A percentile compares a stretch with the other conserved stretches of the same genome.
phyloP scores from a whole-genome alignment of 352 stramenopile species.

The Pseudoperonospora humuli region DNA sequence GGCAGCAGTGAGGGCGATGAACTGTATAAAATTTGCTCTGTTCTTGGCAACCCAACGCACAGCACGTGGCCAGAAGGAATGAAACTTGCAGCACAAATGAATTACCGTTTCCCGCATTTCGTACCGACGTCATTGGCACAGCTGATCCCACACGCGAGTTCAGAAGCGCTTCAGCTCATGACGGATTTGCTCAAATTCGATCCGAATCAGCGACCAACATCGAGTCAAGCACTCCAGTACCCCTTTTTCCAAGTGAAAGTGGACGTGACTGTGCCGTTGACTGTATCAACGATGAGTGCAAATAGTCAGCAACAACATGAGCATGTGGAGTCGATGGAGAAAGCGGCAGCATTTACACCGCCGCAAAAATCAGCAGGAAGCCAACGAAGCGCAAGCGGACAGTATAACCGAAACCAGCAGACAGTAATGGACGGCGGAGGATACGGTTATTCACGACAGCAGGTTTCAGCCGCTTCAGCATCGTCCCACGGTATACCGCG shows the following conservation, averaged over 20 bases:
- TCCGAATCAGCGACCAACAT: conserved; percentile 88
- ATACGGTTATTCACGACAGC: conserved; percentile 37
- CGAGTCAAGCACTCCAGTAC: conserved; percentile 91
- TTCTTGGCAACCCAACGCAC: conserved; percentile 89
- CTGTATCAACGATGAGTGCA: conserved; percentile 43
- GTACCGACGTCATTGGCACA: conserved; percentile 82
- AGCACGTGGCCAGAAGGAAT: conserved; percentile 91
- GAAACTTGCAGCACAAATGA: conserved; percentile 92
- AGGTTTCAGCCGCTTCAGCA: conserved; percentile 5
- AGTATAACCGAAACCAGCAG: conserved; percentile 53
- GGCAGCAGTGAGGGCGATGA: conserved; percentile 95
- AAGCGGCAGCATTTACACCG: conserved; percentile 45
- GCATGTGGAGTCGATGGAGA: conserved; percentile 27
- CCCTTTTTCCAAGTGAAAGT: conserved; percentile 91
- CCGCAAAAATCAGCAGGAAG: conserved; percentile 43
- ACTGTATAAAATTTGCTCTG: conserved; percentile 95
- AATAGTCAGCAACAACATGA: conserved; percentile 49
- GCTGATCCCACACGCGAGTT: conserved; percentile 87
- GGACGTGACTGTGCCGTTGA: conserved; percentile 66
- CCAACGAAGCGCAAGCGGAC: conserved; percentile 33
- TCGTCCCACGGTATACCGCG: conserved; percentile 36
- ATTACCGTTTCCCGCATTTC: conserved; percentile 94
- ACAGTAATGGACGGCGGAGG: conserved; percentile 30
- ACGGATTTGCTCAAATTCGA: conserved; percentile 90
- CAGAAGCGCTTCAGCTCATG: conserved; percentile 90